Conservation (phyloP, 169 alveolate genomes). For the Besnoitia besnoiti region DNA sequence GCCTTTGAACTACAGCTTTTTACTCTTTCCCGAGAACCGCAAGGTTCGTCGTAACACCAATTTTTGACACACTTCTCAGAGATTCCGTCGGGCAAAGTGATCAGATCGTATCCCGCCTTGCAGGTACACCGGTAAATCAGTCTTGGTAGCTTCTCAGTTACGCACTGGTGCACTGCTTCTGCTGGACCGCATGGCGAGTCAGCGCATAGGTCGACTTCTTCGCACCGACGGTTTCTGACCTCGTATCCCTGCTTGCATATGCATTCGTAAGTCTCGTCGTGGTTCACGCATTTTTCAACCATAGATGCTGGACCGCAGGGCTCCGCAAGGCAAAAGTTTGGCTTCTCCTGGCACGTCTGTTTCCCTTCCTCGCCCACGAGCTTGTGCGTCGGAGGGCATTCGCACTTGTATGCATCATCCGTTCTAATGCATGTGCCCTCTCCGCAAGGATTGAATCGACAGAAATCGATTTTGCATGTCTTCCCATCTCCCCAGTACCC, state of each 20-base stretch:
- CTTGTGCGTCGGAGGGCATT: background rate
- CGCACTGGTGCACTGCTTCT: conserved; percentile 32
- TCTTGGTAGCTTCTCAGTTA: conserved; percentile 2
- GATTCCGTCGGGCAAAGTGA: background rate
- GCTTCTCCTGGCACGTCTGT: background rate
- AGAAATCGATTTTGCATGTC: conserved; percentile 29
- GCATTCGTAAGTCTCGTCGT: conserved; percentile 10
- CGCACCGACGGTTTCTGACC: conserved; percentile 24
- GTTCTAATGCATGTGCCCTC: conserved; percentile 4
- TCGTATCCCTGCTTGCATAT: conserved; percentile 22
- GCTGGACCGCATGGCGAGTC: conserved; percentile 42
- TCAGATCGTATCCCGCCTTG: conserved; percentile 7
- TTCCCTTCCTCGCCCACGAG: background rate
- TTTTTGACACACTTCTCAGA: conserved; percentile 11
- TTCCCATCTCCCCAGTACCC: background rate
- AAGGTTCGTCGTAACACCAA: conserved; percentile 16
- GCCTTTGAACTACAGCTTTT: background rate
- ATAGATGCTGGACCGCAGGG: conserved; percentile 9
- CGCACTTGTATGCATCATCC: conserved; percentile 2
- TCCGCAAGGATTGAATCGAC: conserved; percentile 24
- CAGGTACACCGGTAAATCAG: background rate
- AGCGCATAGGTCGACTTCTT: conserved; percentile 26
- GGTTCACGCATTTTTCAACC: conserved; percentile 18
- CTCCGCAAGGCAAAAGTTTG: conserved; percentile 8
- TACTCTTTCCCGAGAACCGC: background rate